These are phyloP conservation scores for Fusarium dimerum DNA, from an alignment of 2,329 filamentous ascomycete genomes.

Conservation along the genomic window DNA sequence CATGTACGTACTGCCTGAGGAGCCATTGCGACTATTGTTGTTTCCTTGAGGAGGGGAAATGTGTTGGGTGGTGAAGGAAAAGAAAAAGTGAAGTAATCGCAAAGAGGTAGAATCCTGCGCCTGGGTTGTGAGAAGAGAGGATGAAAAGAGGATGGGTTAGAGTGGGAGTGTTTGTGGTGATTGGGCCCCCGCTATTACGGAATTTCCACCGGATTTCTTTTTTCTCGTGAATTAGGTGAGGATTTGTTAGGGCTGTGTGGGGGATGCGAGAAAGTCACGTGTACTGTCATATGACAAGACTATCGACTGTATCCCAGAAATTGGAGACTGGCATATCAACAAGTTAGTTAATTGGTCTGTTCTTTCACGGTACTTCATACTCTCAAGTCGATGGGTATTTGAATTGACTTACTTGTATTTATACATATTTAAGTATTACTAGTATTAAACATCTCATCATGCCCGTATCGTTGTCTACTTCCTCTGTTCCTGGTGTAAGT, in stretches of 20 bases:
- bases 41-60: constrained; percentile 11
- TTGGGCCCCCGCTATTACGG: not conserved
- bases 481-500: not conserved
- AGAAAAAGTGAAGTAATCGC: constrained; percentile 41
- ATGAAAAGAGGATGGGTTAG: not conserved
- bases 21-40: constrained; percentile 68
- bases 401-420: too few relatives aligned
- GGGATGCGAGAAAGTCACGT: constrained; percentile 4
- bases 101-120: constrained; percentile 84
- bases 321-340: too few relatives aligned
- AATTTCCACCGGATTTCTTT: not conserved
- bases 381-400: too few relatives aligned
- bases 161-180: constrained; percentile 13
- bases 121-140: constrained; percentile 28
- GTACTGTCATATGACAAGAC: not conserved
- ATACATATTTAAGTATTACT: too few relatives aligned
- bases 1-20: constrained; percentile 81
- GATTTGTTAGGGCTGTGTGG: constrained; percentile 34
- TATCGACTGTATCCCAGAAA: too few relatives aligned
- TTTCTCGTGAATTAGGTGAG: constrained; percentile 17
- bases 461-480: too few relatives aligned
- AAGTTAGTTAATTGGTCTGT: too few relatives aligned
- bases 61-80: constrained; percentile 25
- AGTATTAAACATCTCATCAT: too few relatives aligned
- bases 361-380: too few relatives aligned